These are phyloP conservation scores for Cytidiella melzeri DNA, from an alignment of 768 basidiomycete genomes.

Conservation along the genomic window DNA sequence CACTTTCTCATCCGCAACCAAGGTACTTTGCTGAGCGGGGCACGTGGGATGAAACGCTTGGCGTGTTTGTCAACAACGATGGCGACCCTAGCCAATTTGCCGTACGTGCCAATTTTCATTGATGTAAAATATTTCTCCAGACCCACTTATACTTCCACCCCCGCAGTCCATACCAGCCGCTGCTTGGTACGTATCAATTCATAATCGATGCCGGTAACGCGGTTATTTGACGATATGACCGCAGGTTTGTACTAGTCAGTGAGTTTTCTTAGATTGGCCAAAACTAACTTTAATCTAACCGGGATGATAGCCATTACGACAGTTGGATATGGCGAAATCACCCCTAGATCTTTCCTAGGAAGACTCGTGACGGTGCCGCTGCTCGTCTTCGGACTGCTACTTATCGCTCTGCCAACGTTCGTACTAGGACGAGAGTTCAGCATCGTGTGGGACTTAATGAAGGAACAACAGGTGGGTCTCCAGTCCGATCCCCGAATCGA, in stretches of 20 bases:
- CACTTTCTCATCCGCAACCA: no score
- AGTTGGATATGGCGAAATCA: constrained; percentile 89
- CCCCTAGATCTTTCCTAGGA: constrained; percentile 82
- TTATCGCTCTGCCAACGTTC: constrained; percentile 88
- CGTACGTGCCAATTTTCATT: constrained; percentile 33
- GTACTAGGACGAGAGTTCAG: constrained; percentile 91
- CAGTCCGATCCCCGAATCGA: not conserved
- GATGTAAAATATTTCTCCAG: not conserved
- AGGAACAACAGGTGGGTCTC: constrained; percentile 36
- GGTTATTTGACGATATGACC: not conserved
- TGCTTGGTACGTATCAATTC: constrained; percentile 55
- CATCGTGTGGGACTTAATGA: constrained; percentile 84
- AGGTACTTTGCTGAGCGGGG: constrained; percentile 91
- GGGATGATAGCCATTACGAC: constrained; percentile 68
- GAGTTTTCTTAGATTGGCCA: constrained; percentile 38
- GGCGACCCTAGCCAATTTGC: constrained; percentile 80
- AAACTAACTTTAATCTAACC: constrained; percentile 1
- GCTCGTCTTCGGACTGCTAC: constrained; percentile 78
- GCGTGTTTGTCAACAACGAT: constrained; percentile 78
- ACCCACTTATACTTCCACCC: not conserved
- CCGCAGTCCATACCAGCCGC: constrained; percentile 63
- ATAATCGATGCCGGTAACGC: constrained; percentile 8
- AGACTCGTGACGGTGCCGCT: constrained; percentile 81
- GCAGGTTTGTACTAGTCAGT: constrained; percentile 75
- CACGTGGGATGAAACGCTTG: constrained; percentile 78